phyloP scores from a whole-genome alignment of 257 asterid genomes.

The Schizonepeta tenuifolia region DNA sequence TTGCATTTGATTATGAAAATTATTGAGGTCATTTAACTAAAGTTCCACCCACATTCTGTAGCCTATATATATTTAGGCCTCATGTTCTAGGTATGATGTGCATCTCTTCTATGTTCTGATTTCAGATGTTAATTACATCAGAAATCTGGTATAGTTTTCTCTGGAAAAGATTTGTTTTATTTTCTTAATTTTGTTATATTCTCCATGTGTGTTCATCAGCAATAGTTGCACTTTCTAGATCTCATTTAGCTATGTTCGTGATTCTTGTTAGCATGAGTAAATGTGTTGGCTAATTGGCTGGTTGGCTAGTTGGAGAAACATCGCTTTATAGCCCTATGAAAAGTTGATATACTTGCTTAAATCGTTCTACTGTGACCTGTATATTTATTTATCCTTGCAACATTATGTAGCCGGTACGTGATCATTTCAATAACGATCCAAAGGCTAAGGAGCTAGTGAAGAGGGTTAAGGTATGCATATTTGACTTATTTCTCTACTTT shows the following conservation, averaged over 20 bases:
- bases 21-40: not conserved
- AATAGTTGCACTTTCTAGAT: not conserved
- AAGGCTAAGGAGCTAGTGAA: constrained; percentile 72
- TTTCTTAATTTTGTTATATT: not conserved
- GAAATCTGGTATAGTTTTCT: not conserved
- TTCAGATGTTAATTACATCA: not conserved
- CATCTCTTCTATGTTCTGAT: not conserved
- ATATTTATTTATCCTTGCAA: not conserved
- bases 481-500: constrained; percentile 9
- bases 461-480: constrained; percentile 68
- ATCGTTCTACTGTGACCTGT: not conserved
- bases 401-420: constrained; percentile 34
- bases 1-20: not conserved
- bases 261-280: not conserved
- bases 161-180: not conserved
- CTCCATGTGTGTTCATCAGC: not conserved
- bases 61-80: not conserved
- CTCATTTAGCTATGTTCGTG: not conserved
- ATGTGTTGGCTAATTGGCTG: not conserved
- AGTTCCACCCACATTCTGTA: not conserved
- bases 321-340: not conserved
- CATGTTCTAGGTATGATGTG: not conserved
- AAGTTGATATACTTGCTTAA: not conserved
- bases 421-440: constrained; percentile 68
- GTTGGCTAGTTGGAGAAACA: not conserved